These are phyloP conservation scores for Cyanidiococcus yangmingshanensis DNA, from an alignment of 23 red algal genomes.

Conservation along the genomic window DNA sequence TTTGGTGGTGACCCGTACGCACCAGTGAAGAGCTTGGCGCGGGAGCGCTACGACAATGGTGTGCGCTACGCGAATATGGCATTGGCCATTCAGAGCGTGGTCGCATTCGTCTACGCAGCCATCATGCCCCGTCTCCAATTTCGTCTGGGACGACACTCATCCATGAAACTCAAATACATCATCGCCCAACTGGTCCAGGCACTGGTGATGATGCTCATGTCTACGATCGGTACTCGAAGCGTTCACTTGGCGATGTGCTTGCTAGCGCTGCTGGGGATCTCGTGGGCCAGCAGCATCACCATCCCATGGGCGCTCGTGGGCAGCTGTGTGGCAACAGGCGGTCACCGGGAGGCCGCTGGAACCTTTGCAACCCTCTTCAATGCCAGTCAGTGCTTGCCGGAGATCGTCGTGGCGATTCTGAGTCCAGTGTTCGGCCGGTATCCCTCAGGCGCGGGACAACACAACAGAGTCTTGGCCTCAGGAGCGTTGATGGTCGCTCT, in stretches of 20 bases:
- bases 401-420: neutral
- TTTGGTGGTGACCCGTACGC: constrained; percentile 46
- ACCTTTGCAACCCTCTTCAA: neutral
- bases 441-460: neutral
- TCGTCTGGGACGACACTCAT: neutral
- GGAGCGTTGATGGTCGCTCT: neutral
- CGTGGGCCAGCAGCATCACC: constrained; percentile 81
- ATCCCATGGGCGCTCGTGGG: constrained; percentile 69
- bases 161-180: constrained; percentile 31
- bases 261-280: constrained; percentile 41
- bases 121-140: constrained; percentile 37
- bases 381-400: constrained; percentile 9
- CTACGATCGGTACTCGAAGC: neutral
- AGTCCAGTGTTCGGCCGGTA: neutral
- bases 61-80: constrained; percentile 66
- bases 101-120: constrained; percentile 51
- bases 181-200: constrained; percentile 69
- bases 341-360: neutral
- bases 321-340: constrained; percentile 25
- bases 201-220: constrained; percentile 24
- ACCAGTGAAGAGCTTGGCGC: constrained; percentile 4
- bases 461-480: neutral
- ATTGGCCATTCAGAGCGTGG: constrained; percentile 33
- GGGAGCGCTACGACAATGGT: constrained; percentile 59
- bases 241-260: constrained; percentile 13